Conservation (phyloP, 352 stramenopile species). For the Saprolegnia diclina region DNA sequence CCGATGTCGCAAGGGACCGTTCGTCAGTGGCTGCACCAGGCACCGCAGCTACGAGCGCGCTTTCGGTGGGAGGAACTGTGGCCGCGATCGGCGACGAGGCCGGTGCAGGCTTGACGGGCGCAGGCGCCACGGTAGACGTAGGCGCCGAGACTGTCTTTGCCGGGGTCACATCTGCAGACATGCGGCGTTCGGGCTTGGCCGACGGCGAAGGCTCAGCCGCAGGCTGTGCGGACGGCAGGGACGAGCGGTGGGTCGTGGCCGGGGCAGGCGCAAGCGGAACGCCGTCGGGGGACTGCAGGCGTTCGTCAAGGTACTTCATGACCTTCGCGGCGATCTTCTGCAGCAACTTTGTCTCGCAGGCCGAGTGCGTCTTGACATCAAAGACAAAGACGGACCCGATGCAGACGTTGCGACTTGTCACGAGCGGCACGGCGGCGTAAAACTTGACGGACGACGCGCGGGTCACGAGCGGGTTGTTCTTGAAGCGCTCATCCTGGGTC, state of each 20-base stretch:
- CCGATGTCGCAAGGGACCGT: constrained; percentile 34
- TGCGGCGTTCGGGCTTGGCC: constrained; percentile 1
- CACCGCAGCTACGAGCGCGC: constrained; percentile 37
- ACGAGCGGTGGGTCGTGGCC: neutral
- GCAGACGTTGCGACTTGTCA: constrained; percentile 65
- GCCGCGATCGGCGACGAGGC: neutral
- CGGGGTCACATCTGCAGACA: neutral
- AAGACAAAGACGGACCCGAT: constrained; percentile 85
- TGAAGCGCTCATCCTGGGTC: constrained; percentile 72
- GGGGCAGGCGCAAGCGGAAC: neutral
- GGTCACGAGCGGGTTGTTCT: constrained; percentile 78
- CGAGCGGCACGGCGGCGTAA: constrained; percentile 78
- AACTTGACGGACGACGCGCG: constrained; percentile 75
- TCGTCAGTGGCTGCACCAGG: constrained; percentile 26
- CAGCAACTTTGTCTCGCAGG: constrained; percentile 76
- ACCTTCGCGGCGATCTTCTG: constrained; percentile 85
- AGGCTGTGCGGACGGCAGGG: constrained; percentile 27
- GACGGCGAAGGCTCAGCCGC: constrained; percentile 13
- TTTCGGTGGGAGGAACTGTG: constrained; percentile 32
- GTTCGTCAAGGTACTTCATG: constrained; percentile 84
- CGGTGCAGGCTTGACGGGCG: neutral
- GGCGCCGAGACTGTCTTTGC: neutral
- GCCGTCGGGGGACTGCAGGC: constrained; percentile 40
- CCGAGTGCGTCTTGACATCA: constrained; percentile 69
- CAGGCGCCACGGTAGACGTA: neutral